Percentiles rank a stretch among this genome's conserved stretches.
Conservation (phyloP, 140 eudicot genomes). For the Stevia rebaudiana region DNA sequence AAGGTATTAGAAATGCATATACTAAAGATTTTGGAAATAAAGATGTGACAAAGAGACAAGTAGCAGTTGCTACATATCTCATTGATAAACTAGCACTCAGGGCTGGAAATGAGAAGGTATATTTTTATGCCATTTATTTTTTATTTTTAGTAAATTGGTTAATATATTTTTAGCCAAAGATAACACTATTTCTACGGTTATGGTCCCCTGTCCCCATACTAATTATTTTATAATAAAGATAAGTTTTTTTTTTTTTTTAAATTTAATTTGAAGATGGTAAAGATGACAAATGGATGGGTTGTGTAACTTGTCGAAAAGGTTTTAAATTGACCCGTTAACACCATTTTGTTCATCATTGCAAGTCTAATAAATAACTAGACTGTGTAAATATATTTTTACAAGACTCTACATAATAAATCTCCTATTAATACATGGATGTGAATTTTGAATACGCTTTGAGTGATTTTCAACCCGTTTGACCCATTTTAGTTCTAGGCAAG, state of each 20-base stretch:
- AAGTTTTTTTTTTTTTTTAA: background rate
- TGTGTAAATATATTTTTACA: background rate
- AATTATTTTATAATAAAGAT: background rate
- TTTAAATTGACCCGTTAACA: background rate
- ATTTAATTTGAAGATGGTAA: background rate
- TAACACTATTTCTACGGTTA: too few species aligned
- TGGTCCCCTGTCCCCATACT: background rate
- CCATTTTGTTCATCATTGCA: background rate
- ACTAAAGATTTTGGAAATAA: conserved; percentile 66
- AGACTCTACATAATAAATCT: background rate
- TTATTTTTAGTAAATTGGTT: background rate
- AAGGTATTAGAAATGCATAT: conserved; percentile 69
- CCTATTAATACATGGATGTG: background rate
- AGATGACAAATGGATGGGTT: conserved; percentile 1
- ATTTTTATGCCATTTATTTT: background rate
- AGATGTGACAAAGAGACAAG: conserved; percentile 64
- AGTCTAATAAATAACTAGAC: background rate
- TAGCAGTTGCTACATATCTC: conserved; percentile 96
- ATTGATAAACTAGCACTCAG: conserved; percentile 94
- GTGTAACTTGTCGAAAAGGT: background rate
- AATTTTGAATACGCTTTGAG: background rate
- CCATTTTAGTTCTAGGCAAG: background rate
- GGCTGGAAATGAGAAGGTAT: conserved; percentile 98
- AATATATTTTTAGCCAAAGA: too few species aligned
- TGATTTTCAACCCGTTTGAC: background rate